Conservation (phyloP, 805 yeast species). For the Yamadazyma ubonensis region DNA sequence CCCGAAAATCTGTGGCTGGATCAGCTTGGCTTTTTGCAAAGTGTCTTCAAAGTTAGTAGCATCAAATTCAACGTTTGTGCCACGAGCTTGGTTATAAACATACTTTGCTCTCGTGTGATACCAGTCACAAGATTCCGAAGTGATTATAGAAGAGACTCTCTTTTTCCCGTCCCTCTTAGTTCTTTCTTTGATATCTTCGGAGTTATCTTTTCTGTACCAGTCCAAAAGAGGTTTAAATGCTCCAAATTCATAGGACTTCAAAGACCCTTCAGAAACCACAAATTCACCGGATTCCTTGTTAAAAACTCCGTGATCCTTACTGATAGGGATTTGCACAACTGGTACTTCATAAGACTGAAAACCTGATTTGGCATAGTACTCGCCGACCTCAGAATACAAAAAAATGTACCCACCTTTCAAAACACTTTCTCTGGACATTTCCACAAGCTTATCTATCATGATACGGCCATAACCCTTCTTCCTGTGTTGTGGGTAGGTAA, state of each 20-base stretch:
- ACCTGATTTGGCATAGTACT: constrained; percentile 38
- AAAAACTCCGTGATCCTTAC: neutral
- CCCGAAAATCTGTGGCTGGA: constrained; percentile 35
- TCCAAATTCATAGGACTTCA: constrained; percentile 24
- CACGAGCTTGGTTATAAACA: constrained; percentile 22
- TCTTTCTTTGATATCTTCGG: constrained; percentile 17
- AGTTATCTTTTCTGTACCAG: constrained; percentile 21
- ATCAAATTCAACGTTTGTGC: constrained; percentile 10
- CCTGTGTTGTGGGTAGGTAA: constrained; percentile 35
- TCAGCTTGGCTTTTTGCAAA: constrained; percentile 19
- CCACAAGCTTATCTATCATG: constrained; percentile 39
- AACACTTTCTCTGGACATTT: constrained; percentile 21
- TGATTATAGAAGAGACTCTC: constrained; percentile 30
- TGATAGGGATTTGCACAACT: constrained; percentile 16
- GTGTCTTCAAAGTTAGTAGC: constrained; percentile 17
- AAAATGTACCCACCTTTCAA: constrained; percentile 36
- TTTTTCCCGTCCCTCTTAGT: constrained; percentile 29
- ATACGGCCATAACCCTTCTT: constrained; percentile 38
- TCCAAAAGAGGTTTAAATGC: constrained; percentile 27
- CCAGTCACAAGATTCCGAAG: constrained; percentile 36
- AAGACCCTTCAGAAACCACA: constrained; percentile 5
- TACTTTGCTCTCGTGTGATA: constrained; percentile 42
- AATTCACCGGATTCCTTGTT: constrained; percentile 2
- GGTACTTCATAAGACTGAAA: constrained; percentile 40
- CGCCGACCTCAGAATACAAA: constrained; percentile 45